A percentile compares a stretch with the other conserved stretches of the same genome.
Conservation (phyloP, 495 filamentous ascomycete genomes). For the Neurospora intermedia region DNA sequence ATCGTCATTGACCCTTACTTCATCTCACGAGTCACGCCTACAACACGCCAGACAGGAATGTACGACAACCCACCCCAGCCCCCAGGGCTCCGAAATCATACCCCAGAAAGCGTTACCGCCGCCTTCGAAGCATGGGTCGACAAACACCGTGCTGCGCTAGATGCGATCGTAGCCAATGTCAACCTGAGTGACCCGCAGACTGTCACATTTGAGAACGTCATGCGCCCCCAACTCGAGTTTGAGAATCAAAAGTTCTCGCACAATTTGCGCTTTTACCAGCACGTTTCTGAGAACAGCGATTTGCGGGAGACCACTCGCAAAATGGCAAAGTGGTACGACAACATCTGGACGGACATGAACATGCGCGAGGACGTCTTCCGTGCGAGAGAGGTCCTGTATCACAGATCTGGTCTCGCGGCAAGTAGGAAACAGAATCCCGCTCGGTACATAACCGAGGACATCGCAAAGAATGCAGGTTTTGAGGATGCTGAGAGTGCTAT, state of each 20-base stretch:
- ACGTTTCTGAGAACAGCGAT: constrained; percentile 57
- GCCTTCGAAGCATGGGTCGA: constrained; percentile 70
- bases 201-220: constrained; percentile 55
- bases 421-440: constrained; percentile 27
- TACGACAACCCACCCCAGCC: constrained; percentile 69
- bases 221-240: constrained; percentile 55
- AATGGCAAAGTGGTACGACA: constrained; percentile 49
- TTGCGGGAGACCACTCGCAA: constrained; percentile 55
- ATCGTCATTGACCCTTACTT: background rate
- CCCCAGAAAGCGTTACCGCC: constrained; percentile 59
- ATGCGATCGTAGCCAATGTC: constrained; percentile 62
- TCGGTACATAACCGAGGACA: constrained; percentile 17
- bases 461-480: constrained; percentile 21
- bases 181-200: constrained; percentile 33
- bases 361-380: constrained; percentile 54
- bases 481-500: constrained; percentile 39
- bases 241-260: constrained; percentile 51
- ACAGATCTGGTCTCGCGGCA: constrained; percentile 30
- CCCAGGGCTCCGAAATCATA: constrained; percentile 79
- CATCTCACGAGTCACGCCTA: constrained; percentile 6
- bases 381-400: constrained; percentile 44
- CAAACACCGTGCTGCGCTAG: constrained; percentile 55
- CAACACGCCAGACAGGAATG: constrained; percentile 24
- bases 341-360: constrained; percentile 46
- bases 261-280: constrained; percentile 69